Base-by-base conservation (phyloP, 2,329 filamentous ascomycete genomes). In the Trichoderma breve region DNA sequence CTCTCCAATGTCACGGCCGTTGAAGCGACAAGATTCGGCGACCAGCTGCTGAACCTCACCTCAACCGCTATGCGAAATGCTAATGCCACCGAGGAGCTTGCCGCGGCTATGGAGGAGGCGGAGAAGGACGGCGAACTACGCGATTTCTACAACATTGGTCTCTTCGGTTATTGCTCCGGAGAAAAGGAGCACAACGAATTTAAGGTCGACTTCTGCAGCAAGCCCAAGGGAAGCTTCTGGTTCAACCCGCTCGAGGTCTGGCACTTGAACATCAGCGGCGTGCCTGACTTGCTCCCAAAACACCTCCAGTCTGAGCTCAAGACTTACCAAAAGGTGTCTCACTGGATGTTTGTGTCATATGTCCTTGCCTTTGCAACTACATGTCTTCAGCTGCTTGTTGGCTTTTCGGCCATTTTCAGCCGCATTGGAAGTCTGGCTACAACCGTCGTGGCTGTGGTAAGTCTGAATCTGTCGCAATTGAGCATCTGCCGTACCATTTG, bases 291-390 rank as follows among this genome's bases (percentile, higher is more conserved):
- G 30, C 43, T 70, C n/a, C 68, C 68, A 15, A 39, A 24, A 8
- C 58, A 63, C 32, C 68, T 70, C 14, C 68, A 70, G 58, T 63
- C 39, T n/a, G 30, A 70, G 21, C 39, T 70, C 9, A 34, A 70
- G 15, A 55, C 58, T 4, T 70, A 63, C n/a, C 57, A 70, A 28
- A 70, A 55, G 58, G 30, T 70, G 21, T 70, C 68, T 21, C 60
- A 70, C 58, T 70, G 68, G 68, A 70, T 70, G 68, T 70, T 70
- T 55, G 60, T 70, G 43, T 60, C 68, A 24, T 70, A 70, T 18
- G 68, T 63, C 8, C 58, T 70, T 43, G 58, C 28, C 8, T 70
- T 70, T 32, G 58, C 58, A n/a, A 57, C 30, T 7, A 39, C 47
- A 4, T 32, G 32, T 18, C 15, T 70, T 24, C 53, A 70, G 39